Evolutionary conservation across 257 asterid genomes (phyloP), one percentile per base, ranked within the genome.

Genomic region (Salvia rosmarinus): DNA sequence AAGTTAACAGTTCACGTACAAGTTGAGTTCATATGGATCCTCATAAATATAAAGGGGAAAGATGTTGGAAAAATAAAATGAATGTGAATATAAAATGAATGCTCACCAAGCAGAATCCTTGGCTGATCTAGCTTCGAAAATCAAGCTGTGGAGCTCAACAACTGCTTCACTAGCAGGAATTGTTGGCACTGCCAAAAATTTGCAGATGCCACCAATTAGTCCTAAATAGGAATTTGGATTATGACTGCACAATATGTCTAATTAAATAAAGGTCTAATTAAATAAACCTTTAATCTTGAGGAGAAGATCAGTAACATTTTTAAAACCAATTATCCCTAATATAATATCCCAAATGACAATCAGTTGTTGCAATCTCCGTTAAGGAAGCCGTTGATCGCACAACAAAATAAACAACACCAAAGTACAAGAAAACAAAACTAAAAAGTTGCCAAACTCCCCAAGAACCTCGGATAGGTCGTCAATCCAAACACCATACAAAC

Each of bases 21-120:
- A 67, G 39, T 17, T 43, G 39, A 42, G 16, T 20, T 21, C 55
- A 20, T 67, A 37, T 57, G 72, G 58, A 62, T 42, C 68, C 25
- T 17, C 32, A 8, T 14, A 43, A 14, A 49, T 67, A 58, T 71
- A 16, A 34, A 20, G 2, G 35, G 11, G 57, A 57, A 52, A 57
- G 25, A 73, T 64, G 40, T 34, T 7, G 9, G 23, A 59, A 25
- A 39, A 32, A 54, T 16, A 55, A 30, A 70, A 23, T 13, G 44
- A 13, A 23, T 34, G 68, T 12, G 47, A 66, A 76, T 6, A 54
- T 7, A 42, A 30, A 13, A 30, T 49, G n/a, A 72, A 57, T 59
- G 64, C 90, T 89, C 77, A 95, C 99, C 98, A 95, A 80, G 97
- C 98, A 64, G 64, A 61, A 88, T 95, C 99, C 80, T 85, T 91